A percentile compares a stretch with the other conserved stretches of the same genome.
Conservation (phyloP, 2,329 filamentous ascomycete genomes). For the Penicillium aurantiogriseum region DNA sequence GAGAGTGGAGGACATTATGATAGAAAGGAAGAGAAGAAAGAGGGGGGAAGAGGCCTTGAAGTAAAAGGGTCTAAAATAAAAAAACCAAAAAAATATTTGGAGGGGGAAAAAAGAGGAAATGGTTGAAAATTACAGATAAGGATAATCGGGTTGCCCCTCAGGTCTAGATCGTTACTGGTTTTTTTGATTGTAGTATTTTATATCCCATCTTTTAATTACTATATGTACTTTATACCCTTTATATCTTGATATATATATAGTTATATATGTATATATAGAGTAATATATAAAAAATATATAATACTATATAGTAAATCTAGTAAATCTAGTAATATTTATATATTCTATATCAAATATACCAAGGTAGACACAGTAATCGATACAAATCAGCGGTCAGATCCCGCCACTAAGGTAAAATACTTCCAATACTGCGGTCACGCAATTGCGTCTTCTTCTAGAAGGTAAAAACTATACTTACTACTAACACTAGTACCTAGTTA, state of each 20-base stretch:
- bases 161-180: not conserved
- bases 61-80: conserved; percentile 20
- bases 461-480: not conserved
- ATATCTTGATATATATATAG: not conserved
- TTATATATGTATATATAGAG: too few species aligned
- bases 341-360: not conserved
- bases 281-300: too few species aligned
- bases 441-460: conserved; percentile 3
- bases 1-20: conserved; percentile 42
- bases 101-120: conserved; percentile 14
- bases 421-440: conserved; percentile 1
- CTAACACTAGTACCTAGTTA: not conserved
- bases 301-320: too few species aligned
- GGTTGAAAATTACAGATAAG: conserved; percentile 12
- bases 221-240: not conserved
- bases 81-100: conserved; percentile 19
- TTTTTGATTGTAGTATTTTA: not conserved
- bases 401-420: not conserved
- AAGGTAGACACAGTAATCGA: too few species aligned
- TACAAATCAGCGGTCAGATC: not conserved
- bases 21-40: conserved; percentile 16
- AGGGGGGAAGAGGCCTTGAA: conserved; percentile 14
- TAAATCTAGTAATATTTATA: too few species aligned
- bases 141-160: conserved; percentile 9
- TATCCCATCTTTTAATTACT: not conserved